Evolutionary conservation across 1,284 basidiomycete species (phyloP).

Genomic region (Heliocybe sulcata): DNA sequence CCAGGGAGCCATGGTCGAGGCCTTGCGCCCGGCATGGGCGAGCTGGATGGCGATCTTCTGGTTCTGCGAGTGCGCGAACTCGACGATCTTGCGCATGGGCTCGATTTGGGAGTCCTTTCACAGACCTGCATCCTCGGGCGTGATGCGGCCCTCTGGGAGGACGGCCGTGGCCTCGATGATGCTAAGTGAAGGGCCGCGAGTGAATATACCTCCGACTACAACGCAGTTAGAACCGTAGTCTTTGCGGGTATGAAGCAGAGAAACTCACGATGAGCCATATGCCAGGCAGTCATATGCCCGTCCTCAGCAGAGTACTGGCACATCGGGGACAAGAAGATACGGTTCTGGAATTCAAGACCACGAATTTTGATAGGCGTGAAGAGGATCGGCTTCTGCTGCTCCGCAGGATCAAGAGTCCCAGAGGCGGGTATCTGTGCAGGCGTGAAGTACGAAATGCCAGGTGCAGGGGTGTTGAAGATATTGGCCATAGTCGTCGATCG

Average conservation of each 20-base stretch:
- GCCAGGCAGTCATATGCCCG: constrained; percentile 67
- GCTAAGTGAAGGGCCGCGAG: constrained; percentile 52
- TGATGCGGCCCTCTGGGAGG: constrained; percentile 72
- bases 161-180: constrained; percentile 67
- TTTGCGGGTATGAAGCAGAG: neutral
- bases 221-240: neutral
- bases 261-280: constrained; percentile 59
- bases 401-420: constrained; percentile 32
- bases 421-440: constrained; percentile 43
- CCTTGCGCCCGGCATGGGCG: constrained; percentile 76
- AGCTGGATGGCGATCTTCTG: constrained; percentile 69
- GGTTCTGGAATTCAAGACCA: constrained; percentile 59
- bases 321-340: constrained; percentile 62
- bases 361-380: constrained; percentile 62
- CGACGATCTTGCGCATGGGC: constrained; percentile 57
- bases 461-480: constrained; percentile 25
- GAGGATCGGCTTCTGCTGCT: constrained; percentile 38
- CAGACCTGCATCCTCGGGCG: constrained; percentile 62
- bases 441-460: constrained; percentile 41
- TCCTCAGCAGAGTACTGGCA: constrained; percentile 68
- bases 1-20: constrained; percentile 58
- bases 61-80: constrained; percentile 58
- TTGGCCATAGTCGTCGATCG: neutral
- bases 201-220: constrained; percentile 34
- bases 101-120: constrained; percentile 69